phyloP scores from a whole-genome alignment of 2,329 filamentous ascomycete species.

The Alternaria angustiovoidea region DNA sequence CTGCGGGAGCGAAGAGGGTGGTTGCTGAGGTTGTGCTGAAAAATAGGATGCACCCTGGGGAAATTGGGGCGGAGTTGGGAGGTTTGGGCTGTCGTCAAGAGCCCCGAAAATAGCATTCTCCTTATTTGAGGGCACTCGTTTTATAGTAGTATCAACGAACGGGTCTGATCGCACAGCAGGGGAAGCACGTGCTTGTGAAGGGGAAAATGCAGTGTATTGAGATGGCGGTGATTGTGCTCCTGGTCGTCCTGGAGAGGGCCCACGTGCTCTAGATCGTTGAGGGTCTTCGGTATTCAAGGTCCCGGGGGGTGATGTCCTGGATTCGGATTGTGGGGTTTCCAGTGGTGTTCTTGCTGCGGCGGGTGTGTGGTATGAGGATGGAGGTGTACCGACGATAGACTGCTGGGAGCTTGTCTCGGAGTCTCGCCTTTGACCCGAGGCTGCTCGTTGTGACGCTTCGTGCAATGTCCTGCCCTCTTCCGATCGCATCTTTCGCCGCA shows the following conservation, averaged over 20 bases:
- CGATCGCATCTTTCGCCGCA: constrained; percentile 61
- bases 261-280: constrained; percentile 40
- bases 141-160: constrained; percentile 27
- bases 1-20: constrained; percentile 19
- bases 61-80: constrained; percentile 35
- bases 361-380: constrained; percentile 27
- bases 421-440: constrained; percentile 30
- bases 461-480: constrained; percentile 62
- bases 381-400: constrained; percentile 36
- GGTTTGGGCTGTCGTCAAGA: constrained; percentile 27
- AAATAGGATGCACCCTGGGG: constrained; percentile 26
- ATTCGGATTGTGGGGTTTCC: constrained; percentile 20
- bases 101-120: constrained; percentile 30
- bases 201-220: constrained; percentile 37
- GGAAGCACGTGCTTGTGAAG: constrained; percentile 32
- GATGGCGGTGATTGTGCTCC: constrained; percentile 19
- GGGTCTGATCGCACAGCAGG: constrained; percentile 32
- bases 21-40: constrained; percentile 16
- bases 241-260: constrained; percentile 37
- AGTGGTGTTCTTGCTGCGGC: constrained; percentile 35
- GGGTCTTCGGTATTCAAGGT: constrained; percentile 38
- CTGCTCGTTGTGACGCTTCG: constrained; percentile 46
- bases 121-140: constrained; percentile 21
- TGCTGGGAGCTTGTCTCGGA: constrained; percentile 43
- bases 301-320: constrained; percentile 23